Evolutionary conservation across 805 yeast species (phyloP).

Genomic region (Kazachstania kunashirensis): DNA sequence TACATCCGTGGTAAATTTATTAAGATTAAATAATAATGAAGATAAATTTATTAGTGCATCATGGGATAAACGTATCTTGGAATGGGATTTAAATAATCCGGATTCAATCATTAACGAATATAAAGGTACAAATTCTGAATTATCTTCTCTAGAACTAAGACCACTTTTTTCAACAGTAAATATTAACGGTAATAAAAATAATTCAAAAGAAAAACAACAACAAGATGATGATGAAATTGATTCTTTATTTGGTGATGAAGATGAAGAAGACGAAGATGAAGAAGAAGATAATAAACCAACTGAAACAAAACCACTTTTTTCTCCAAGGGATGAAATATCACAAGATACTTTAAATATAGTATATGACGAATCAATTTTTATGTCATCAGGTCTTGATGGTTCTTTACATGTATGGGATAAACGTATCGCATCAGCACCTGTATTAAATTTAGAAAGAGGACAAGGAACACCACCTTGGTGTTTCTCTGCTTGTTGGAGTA

Average conservation of each 20-base stretch:
- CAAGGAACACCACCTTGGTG: slow-evolving; percentile 88
- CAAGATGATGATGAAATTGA: slow-evolving; percentile 40
- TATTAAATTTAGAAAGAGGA: slow-evolving; percentile 44
- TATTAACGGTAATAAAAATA: slow-evolving; percentile 22
- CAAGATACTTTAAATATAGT: slow-evolving; percentile 17
- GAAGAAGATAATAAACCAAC: slow-evolving; percentile 4
- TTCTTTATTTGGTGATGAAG: slow-evolving; percentile 52
- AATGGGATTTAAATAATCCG: slow-evolving; percentile 73
- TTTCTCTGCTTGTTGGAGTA: slow-evolving; percentile 80
- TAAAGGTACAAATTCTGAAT: slow-evolving; percentile 60
- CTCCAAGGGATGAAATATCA: slow-evolving; percentile 17
- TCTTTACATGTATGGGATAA: slow-evolving; percentile 73
- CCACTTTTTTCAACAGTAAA: slow-evolving; percentile 45
- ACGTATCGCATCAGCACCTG: slow-evolving; percentile 37
- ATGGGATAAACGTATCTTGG: slow-evolving; percentile 75
- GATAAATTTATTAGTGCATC: slow-evolving; percentile 65
- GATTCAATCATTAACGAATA: slow-evolving; percentile 47
- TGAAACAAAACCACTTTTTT: neutral
- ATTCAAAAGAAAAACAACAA: slow-evolving; percentile 9
- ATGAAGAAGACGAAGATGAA: slow-evolving; percentile 27
- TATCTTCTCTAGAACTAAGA: slow-evolving; percentile 64
- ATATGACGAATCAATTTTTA: slow-evolving; percentile 45
- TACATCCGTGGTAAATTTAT: slow-evolving; percentile 61
- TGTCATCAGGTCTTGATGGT: slow-evolving; percentile 81
- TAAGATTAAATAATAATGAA: slow-evolving; percentile 54